phyloP scores from a whole-genome alignment of 768 basidiomycete species.

The Suillus fuscotomentosus region DNA sequence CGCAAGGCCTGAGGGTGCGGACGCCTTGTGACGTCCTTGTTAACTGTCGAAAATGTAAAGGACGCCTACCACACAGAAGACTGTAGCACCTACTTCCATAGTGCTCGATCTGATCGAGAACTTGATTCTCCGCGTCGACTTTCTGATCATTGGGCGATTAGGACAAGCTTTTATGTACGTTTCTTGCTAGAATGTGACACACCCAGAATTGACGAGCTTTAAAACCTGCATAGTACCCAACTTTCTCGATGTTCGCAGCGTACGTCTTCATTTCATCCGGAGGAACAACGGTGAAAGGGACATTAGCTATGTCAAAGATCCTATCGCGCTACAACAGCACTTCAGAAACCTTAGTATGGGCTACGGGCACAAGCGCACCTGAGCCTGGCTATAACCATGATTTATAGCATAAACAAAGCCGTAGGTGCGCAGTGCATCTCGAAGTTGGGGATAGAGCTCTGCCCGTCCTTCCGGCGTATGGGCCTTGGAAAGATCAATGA shows the following conservation, averaged over 20 bases:
- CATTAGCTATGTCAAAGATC: conserved; percentile 47
- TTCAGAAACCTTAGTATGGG: background rate
- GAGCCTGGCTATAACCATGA: conserved; percentile 43
- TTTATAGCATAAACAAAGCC: conserved; percentile 52
- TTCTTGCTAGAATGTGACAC: conserved; percentile 3
- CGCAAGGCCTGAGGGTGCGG: conserved; percentile 36
- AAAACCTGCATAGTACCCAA: conserved; percentile 46
- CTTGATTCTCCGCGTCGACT: conserved; percentile 33
- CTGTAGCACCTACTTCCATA: conserved; percentile 36
- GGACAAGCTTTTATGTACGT: background rate
- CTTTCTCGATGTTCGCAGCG: conserved; percentile 36
- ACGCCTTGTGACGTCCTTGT: conserved; percentile 31
- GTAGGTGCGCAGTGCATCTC: conserved; percentile 9
- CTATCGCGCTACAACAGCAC: conserved; percentile 34
- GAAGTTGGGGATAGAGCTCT: conserved; percentile 7
- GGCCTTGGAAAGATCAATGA: conserved; percentile 6
- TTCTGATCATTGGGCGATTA: conserved; percentile 24
- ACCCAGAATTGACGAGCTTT: conserved; percentile 50
- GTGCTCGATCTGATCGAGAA: conserved; percentile 45
- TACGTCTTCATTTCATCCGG: conserved; percentile 43
- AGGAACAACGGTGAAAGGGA: conserved; percentile 39
- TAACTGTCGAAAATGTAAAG: conserved; percentile 22
- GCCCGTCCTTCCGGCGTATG: conserved; percentile 8
- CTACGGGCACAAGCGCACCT: conserved; percentile 27
- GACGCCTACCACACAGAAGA: background rate